phyloP scores from a whole-genome alignment of 2,329 filamentous ascomycete genomes.

The Bipolaris victoriae region DNA sequence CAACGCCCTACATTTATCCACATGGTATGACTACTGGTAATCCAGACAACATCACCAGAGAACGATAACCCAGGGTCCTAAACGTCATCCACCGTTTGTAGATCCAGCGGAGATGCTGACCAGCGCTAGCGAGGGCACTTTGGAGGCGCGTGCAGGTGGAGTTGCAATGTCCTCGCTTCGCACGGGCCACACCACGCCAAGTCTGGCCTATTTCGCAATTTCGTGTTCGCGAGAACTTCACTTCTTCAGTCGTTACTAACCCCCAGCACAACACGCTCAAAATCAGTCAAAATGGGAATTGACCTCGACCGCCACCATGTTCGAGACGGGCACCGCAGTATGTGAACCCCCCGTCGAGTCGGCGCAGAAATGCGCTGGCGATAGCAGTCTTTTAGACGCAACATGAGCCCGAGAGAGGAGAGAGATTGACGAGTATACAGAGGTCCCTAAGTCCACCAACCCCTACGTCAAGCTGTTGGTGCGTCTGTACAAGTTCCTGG shows the following conservation, averaged over 20 bases:
- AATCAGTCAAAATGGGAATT: slow-evolving; percentile 50
- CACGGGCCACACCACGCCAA: slow-evolving; percentile 18
- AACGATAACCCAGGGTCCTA: neutral
- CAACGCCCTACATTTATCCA: neutral
- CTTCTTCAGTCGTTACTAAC: slow-evolving; percentile 33
- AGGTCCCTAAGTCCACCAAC: slow-evolving; percentile 85
- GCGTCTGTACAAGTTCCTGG: slow-evolving; percentile 97
- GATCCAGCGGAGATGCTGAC: neutral
- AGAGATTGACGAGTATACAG: slow-evolving; percentile 48
- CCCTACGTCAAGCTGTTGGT: slow-evolving; percentile 96
- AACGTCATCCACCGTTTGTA: neutral
- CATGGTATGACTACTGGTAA: neutral
- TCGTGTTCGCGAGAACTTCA: slow-evolving; percentile 24
- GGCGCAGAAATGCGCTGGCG: slow-evolving; percentile 48
- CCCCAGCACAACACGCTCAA: slow-evolving; percentile 42
- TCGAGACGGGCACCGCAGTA: slow-evolving; percentile 71
- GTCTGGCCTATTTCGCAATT: slow-evolving; percentile 21
- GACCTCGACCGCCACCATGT: slow-evolving; percentile 66
- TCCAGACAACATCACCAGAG: neutral
- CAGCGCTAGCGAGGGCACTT: slow-evolving; percentile 1
- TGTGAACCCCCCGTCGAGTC: slow-evolving; percentile 50
- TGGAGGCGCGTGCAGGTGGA: slow-evolving; percentile 3
- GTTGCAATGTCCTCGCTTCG: slow-evolving; percentile 11
- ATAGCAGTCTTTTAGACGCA: slow-evolving; percentile 49
- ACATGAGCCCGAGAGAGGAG: slow-evolving; percentile 44